phyloP scores from a whole-genome alignment of 495 filamentous ascomycete genomes.

The Xylaria nigripes region DNA sequence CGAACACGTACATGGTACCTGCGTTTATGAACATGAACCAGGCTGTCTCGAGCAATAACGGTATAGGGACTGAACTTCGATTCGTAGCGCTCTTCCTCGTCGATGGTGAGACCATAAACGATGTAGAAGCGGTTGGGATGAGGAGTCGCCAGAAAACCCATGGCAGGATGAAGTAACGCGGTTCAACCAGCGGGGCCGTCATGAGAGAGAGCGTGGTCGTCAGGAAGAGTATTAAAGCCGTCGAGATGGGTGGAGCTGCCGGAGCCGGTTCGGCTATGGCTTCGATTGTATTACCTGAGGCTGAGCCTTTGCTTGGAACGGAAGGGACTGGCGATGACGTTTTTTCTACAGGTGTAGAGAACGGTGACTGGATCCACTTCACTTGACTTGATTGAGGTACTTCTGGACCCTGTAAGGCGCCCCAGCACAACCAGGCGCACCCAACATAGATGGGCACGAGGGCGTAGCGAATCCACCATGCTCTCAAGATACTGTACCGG shows the following conservation, averaged over 20 bases:
- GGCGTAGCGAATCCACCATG: slow-evolving; percentile 56
- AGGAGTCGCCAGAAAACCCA: slow-evolving; percentile 92
- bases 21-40: slow-evolving; percentile 72
- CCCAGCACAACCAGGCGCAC: slow-evolving; percentile 55
- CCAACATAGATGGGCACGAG: slow-evolving; percentile 49
- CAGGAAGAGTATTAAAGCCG: slow-evolving; percentile 56
- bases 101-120: slow-evolving; percentile 28
- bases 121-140: slow-evolving; percentile 38
- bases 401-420: slow-evolving; percentile 27
- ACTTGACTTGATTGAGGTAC: background rate
- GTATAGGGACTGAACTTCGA: background rate
- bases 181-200: slow-evolving; percentile 87
- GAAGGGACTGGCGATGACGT: background rate
- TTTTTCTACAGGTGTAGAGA: background rate
- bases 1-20: slow-evolving; percentile 71
- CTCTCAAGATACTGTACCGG: slow-evolving; percentile 63
- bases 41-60: slow-evolving; percentile 57
- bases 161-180: slow-evolving; percentile 86
- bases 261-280: background rate
- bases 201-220: slow-evolving; percentile 68
- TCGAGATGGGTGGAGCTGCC: slow-evolving; percentile 25
- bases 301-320: background rate
- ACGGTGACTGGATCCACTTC: slow-evolving; percentile 7
- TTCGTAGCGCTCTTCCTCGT: background rate
- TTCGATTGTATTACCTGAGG: background rate